Base-by-base conservation (phyloP, 305 asterid genomes). In the Rubia tinctorum region DNA sequence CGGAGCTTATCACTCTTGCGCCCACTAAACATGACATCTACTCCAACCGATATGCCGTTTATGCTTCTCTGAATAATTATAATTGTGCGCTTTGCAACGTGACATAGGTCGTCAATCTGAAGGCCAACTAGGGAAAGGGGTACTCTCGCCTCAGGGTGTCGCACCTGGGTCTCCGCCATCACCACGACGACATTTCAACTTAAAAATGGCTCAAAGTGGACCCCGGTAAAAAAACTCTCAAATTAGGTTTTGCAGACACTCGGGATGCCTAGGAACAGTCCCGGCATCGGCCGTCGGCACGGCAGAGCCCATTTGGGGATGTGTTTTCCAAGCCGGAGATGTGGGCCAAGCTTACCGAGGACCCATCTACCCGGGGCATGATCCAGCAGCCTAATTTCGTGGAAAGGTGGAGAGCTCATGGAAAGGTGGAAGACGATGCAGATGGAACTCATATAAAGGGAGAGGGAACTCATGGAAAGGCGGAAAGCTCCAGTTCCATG, bases 131-230 rank as follows among this genome's bases (percentile, higher is more conserved):
- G 98, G 68, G 82, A 3, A 93, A 91, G 66, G 97, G 91, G 56
- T 91, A 89, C 67, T 93, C 98, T 8, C 95, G 97, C n/a, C 96
- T 91, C 5, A 97, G 98, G 44, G 93, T 97, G 5, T 96, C 98
- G 40, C 77, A 86, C 15, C 37, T 83, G 68, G 97, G 98, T 15
- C 87, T 91, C 47, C 88, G 78, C 8, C 78, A 55, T 40, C 87
- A 84, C 68, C 22, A 66, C 7, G 97, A 88, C 11, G 96, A 96
- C 44, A 79, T 83, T 40, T 81, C 88, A 7, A 85, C 97, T 40
- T 91, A 75, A 11, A 89, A 84, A 69, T 97, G 98, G 5, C 87
- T 93, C n/a, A 88, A 88, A 7, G 69, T 93, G 18, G 97, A 93
- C 78, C 96, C 98, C 22, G 84, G 15, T 22, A 93, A 93, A 63